Evolutionary conservation across 805 yeast genomes (phyloP).

Genomic region (Nakazawaea molendinolei): DNA sequence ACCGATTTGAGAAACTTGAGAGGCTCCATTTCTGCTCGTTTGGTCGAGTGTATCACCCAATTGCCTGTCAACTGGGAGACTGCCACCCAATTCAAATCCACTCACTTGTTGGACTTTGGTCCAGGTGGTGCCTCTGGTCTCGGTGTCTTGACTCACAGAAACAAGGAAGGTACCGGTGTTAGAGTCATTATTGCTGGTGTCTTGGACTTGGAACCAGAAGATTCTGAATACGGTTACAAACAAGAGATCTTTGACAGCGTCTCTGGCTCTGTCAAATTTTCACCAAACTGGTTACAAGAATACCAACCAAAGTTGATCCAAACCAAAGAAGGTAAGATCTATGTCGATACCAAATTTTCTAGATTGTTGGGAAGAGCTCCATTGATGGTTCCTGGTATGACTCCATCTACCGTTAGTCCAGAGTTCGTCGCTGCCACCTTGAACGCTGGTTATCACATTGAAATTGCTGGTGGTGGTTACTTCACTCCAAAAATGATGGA

Average conservation of each 20-base stretch:
- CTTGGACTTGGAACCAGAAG: slow-evolving; percentile 56
- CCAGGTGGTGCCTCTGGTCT: slow-evolving; percentile 98
- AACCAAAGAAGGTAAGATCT: slow-evolving; percentile 65
- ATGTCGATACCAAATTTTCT: slow-evolving; percentile 91
- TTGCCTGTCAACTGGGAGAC: slow-evolving; percentile 92
- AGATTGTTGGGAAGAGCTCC: slow-evolving; percentile 92
- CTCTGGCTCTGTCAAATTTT: slow-evolving; percentile 61
- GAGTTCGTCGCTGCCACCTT: slow-evolving; percentile 90
- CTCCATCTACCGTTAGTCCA: slow-evolving; percentile 95
- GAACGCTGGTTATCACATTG: slow-evolving; percentile 96
- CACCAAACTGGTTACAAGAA: slow-evolving; percentile 87
- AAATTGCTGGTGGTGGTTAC: slow-evolving; percentile 99
- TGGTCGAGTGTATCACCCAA: slow-evolving; percentile 77
- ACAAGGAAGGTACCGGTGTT: slow-evolving; percentile 97
- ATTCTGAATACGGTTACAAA: slow-evolving; percentile 90
- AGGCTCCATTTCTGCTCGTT: slow-evolving; percentile 58
- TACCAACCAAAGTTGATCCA: slow-evolving; percentile 81
- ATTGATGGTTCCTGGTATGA: slow-evolving; percentile 98
- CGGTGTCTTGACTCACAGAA: slow-evolving; percentile 93
- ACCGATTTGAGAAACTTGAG: slow-evolving; percentile 54
- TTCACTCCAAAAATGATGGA: slow-evolving; percentile 69
- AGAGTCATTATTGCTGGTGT: slow-evolving; percentile 93
- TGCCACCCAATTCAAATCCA: slow-evolving; percentile 74
- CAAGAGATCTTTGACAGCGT: slow-evolving; percentile 85
- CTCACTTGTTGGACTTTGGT: slow-evolving; percentile 94